phyloP scores from a whole-genome alignment of 2,329 filamentous ascomycete species.

The Fusarium anguioides region DNA sequence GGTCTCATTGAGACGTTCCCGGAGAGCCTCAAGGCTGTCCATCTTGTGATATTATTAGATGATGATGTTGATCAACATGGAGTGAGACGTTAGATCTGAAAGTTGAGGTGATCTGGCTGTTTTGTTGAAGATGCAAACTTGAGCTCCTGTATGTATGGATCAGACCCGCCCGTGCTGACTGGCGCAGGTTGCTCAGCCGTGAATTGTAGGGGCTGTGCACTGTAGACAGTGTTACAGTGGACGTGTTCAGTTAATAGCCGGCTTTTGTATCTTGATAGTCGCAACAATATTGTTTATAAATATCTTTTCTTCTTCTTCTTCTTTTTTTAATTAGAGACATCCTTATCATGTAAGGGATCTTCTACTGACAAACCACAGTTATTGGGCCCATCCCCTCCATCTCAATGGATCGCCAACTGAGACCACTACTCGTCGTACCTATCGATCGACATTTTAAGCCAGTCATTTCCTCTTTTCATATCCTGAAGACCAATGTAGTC shows the following conservation, averaged over 20 bases:
- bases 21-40: conserved; percentile 26
- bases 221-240: conserved; percentile 15
- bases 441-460: too few relatives aligned
- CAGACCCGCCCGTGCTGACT: conserved; percentile 36
- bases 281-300: too few relatives aligned
- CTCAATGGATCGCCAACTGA: too few relatives aligned
- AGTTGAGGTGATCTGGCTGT: conserved; percentile 34
- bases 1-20: conserved; percentile 26
- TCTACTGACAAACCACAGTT: too few relatives aligned
- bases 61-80: neutral
- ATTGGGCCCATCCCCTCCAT: too few relatives aligned
- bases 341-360: too few relatives aligned
- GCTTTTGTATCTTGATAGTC: too few relatives aligned
- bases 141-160: conserved; percentile 32
- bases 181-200: conserved; percentile 7
- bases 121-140: conserved; percentile 16
- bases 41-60: conserved; percentile 7
- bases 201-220: conserved; percentile 33
- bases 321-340: too few relatives aligned
- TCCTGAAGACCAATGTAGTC: too few relatives aligned
- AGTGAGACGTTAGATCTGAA: neutral
- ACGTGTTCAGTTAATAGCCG: neutral
- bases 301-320: too few relatives aligned
- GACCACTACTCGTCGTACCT: too few relatives aligned
- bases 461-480: too few relatives aligned